Conservation (phyloP, 768 basidiomycete genomes). For the Suillus clintonianus region DNA sequence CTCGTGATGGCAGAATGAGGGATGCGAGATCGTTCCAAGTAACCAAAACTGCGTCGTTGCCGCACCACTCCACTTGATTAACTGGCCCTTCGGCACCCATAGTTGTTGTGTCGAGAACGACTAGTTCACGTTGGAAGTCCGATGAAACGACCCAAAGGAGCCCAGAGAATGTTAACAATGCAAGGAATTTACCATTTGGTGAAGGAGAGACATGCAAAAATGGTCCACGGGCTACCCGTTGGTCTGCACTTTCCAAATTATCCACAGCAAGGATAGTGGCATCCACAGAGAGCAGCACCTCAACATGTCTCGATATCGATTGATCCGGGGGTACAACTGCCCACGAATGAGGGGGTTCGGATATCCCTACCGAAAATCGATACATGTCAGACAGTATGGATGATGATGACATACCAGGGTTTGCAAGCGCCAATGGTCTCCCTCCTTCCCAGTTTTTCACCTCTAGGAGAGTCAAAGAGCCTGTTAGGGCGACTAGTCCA, state of each 20-base stretch:
- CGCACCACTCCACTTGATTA: constrained; percentile 89
- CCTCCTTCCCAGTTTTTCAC: constrained; percentile 88
- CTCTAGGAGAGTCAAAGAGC: constrained; percentile 74
- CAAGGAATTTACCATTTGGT: constrained; percentile 91
- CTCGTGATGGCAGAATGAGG: constrained; percentile 91
- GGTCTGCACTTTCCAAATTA: constrained; percentile 86
- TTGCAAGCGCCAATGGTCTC: constrained; percentile 70
- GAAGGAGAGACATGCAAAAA: constrained; percentile 87
- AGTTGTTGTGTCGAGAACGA: constrained; percentile 77
- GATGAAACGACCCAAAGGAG: constrained; percentile 92
- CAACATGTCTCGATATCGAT: constrained; percentile 86
- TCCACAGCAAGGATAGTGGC: constrained; percentile 83
- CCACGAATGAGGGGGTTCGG: constrained; percentile 83
- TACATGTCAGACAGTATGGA: background rate
- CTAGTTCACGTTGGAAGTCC: constrained; percentile 86
- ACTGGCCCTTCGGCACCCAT: constrained; percentile 61
- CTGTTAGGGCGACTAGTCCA: constrained; percentile 85
- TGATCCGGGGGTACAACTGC: constrained; percentile 87
- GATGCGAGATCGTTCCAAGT: constrained; percentile 78
- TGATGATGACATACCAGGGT: constrained; percentile 58
- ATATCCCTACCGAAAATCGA: constrained; percentile 50
- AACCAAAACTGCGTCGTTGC: constrained; percentile 89
- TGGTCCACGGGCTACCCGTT: constrained; percentile 84
- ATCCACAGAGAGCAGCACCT: constrained; percentile 83
- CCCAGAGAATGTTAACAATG: constrained; percentile 72